These are phyloP conservation scores for Cenchrus purpureus DNA, from an alignment of 176 grass and related monocot genomes.

Conservation along the genomic window DNA sequence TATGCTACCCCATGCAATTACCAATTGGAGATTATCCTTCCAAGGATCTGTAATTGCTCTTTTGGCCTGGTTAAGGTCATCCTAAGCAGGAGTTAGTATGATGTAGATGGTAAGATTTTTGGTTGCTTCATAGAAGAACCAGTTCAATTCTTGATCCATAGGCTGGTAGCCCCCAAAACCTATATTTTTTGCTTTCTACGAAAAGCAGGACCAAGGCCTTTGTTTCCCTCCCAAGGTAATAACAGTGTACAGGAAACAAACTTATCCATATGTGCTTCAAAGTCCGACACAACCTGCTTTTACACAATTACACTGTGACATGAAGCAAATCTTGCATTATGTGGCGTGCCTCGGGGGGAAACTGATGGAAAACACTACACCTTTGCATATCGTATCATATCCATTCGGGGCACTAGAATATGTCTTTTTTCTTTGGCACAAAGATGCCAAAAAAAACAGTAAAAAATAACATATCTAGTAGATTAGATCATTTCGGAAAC, in stretches of 20 bases:
- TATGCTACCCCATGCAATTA: background rate
- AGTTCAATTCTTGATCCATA: background rate
- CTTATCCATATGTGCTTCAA: background rate
- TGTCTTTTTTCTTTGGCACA: background rate
- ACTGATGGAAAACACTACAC: background rate
- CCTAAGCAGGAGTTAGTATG: background rate
- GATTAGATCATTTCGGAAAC: constrained; percentile 10
- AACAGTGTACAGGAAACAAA: background rate
- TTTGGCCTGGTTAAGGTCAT: background rate
- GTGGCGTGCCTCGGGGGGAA: background rate
- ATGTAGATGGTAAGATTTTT: background rate
- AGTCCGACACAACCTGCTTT: background rate
- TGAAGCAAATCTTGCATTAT: constrained; percentile 1
- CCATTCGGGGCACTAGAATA: background rate
- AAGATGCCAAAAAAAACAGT: background rate
- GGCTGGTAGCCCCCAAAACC: background rate
- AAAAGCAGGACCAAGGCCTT: too few species aligned
- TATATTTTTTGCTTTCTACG: background rate
- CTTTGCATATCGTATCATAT: background rate
- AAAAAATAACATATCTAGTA: background rate
- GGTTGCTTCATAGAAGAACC: background rate
- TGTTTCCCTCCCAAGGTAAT: background rate
- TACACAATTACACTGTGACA: background rate
- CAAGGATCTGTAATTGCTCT: background rate
- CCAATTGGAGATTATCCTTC: too few species aligned